Evolutionary conservation across 495 filamentous ascomycete genomes (phyloP).

Genomic region (Aspergillus bertholletiae): DNA sequence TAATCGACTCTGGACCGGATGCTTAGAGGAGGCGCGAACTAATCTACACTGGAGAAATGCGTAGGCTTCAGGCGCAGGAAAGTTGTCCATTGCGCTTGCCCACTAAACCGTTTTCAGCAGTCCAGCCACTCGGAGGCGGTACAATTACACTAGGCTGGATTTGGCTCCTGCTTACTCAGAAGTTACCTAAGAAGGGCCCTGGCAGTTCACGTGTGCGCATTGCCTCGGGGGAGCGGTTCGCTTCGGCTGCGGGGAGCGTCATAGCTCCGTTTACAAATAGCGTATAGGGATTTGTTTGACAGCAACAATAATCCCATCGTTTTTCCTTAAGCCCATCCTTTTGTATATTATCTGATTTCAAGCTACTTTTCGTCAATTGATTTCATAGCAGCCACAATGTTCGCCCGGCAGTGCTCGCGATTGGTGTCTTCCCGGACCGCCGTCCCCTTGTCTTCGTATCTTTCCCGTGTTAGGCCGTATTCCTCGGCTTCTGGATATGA

Average conservation of each 20-base stretch:
- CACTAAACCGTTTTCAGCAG: constrained; percentile 13
- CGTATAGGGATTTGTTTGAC: not conserved
- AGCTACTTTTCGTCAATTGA: not conserved
- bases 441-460: constrained; percentile 38
- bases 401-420: constrained; percentile 52
- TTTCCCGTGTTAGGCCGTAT: constrained; percentile 50
- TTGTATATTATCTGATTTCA: not conserved
- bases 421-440: constrained; percentile 57
- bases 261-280: constrained; percentile 13
- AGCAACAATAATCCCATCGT: not conserved
- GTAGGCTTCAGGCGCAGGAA: constrained; percentile 21
- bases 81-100: constrained; percentile 36
- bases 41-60: constrained; percentile 10
- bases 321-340: not conserved
- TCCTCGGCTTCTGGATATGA: constrained; percentile 69
- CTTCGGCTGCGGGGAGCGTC: constrained; percentile 30
- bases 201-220: constrained; percentile 17
- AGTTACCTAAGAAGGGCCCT: not conserved
- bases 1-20: not conserved
- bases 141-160: not conserved
- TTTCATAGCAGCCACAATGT: constrained; percentile 39
- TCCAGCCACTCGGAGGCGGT: constrained; percentile 12
- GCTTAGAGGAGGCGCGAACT: constrained; percentile 11
- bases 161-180: constrained; percentile 6
- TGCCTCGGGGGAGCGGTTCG: constrained; percentile 31